Evolutionary conservation across 441 rosid genomes (phyloP), one percentile per base, ranked within the genome.

Genomic region (Adansonia grandidieri): DNA sequence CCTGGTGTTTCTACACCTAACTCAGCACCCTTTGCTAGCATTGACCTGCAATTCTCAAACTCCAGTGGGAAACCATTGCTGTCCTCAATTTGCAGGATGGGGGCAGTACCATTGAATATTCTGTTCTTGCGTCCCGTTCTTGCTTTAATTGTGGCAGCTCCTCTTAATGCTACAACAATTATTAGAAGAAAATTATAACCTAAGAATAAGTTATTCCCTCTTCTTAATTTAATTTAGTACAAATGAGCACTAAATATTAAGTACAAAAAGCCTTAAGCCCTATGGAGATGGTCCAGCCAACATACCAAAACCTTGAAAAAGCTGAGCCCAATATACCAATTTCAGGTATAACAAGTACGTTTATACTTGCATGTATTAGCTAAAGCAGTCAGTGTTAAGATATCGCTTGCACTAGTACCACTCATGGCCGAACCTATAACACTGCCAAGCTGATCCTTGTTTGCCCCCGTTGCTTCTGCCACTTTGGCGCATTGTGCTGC

Each of bases 381-480:
- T 22, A 96, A 90, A 78, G 97, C 97, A 9, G 98, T 91, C 72
- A 95, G 95, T 10, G 99, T 90, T 42, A 95, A 82, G 76, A 95
- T 88, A 84, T 95, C 98, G 75, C 84, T 86, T 24, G 92, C 82
- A 80, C 78, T 80, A 3, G 96, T 91, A 7, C 93, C 86, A 45
- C 87, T 88, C 93, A 87, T 86, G 74, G 99, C 95, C 1, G 99
- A 95, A 17, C 87, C 91, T 62, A 95, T 84, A 54, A 80, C 86
- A 76, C 87, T 69, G 65, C 88, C 85, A 5, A 95, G 88, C 73
- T 95, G 93, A 58, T 92, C 93, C 76, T 87, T 89, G 83, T 85
- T 92, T 5, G 96, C 97, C 28, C 98, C 99, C 92, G 91, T 91
- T 4, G 92, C 91, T 84, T 91, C 95, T 0, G 99, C 99, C 61